Evolutionary conservation across 306 rosid species (phyloP).

Genomic region (Rosa persica): DNA sequence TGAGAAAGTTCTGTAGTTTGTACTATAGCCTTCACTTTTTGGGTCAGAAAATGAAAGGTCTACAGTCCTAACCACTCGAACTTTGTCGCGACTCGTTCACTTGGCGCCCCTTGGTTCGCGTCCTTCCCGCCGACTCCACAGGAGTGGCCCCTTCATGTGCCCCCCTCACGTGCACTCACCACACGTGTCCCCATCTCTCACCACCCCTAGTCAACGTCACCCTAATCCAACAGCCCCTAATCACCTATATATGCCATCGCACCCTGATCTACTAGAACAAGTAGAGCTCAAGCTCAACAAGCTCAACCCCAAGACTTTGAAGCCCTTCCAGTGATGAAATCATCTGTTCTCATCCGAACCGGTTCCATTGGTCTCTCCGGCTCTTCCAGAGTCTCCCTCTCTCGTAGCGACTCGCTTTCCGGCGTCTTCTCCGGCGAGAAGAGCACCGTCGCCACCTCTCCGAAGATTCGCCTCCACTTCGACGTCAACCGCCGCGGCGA

Average conservation of each 20-base stretch:
- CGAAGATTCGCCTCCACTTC: constrained; percentile 46
- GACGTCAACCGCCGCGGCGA: constrained; percentile 23
- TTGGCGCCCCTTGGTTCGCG: constrained; percentile 36
- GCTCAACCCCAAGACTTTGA: not conserved
- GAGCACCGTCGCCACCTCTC: constrained; percentile 24
- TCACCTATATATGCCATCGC: constrained; percentile 7
- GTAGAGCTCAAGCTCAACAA: not conserved
- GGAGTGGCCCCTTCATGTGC: constrained; percentile 49
- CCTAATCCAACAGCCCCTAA: constrained; percentile 20
- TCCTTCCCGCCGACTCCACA: constrained; percentile 32
- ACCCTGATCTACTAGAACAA: not conserved
- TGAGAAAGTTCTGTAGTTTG: not conserved
- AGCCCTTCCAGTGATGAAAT: constrained; percentile 29
- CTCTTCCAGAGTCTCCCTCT: constrained; percentile 35
- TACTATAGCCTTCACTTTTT: not conserved
- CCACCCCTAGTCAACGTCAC: constrained; percentile 18
- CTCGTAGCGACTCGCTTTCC: constrained; percentile 37
- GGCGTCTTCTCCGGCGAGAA: constrained; percentile 28
- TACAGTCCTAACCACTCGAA: not conserved
- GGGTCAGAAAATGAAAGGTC: not conserved
- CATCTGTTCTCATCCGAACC: constrained; percentile 59
- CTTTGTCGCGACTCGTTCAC: constrained; percentile 11
- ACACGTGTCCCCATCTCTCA: constrained; percentile 41
- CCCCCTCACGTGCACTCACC: too few relatives aligned
- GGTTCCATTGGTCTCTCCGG: constrained; percentile 39